These are phyloP conservation scores for Fusarium proliferatum DNA, from an alignment of 2,329 filamentous ascomycete species.

Conservation along the genomic window DNA sequence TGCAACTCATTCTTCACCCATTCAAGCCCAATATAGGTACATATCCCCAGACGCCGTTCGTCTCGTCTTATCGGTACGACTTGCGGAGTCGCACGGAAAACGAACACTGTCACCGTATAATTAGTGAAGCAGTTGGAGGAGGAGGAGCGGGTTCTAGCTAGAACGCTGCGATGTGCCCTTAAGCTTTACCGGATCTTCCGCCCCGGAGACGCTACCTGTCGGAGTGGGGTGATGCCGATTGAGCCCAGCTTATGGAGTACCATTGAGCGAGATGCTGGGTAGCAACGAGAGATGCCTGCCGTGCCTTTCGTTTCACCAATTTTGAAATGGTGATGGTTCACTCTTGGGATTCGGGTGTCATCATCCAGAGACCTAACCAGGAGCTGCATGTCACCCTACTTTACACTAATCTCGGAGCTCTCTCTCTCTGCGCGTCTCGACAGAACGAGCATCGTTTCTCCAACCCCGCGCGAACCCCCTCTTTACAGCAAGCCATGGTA, in stretches of 20 bases:
- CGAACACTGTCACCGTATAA: neutral
- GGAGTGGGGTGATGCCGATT: conserved; percentile 30
- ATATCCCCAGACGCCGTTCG: conserved; percentile 21
- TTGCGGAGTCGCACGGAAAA: neutral
- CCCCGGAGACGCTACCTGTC: conserved; percentile 26
- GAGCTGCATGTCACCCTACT: conserved; percentile 30
- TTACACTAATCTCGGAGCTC: neutral
- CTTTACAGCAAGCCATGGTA: conserved; percentile 10
- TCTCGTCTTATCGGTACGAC: conserved; percentile 20
- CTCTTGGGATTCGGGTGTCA: conserved; percentile 19
- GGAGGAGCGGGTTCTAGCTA: neutral
- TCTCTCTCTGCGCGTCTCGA: neutral
- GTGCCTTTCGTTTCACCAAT: conserved; percentile 1
- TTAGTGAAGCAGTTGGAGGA: neutral
- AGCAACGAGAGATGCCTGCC: neutral
- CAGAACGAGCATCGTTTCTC: conserved; percentile 8
- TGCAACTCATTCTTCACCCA: neutral
- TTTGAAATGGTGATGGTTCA: neutral
- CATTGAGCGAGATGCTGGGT: conserved; percentile 11
- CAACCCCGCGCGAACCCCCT: conserved; percentile 21
- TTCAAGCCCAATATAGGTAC: neutral
- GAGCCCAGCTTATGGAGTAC: conserved; percentile 17
- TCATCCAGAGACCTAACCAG: conserved; percentile 7
- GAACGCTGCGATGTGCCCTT: conserved; percentile 16
- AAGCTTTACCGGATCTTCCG: conserved; percentile 42